A percentile compares a stretch with the other conserved stretches of the same genome.
Evolutionary conservation across 192 early-diverging fungal genomes (phyloP).

Genomic region (Gamsiella multidivaricata): DNA sequence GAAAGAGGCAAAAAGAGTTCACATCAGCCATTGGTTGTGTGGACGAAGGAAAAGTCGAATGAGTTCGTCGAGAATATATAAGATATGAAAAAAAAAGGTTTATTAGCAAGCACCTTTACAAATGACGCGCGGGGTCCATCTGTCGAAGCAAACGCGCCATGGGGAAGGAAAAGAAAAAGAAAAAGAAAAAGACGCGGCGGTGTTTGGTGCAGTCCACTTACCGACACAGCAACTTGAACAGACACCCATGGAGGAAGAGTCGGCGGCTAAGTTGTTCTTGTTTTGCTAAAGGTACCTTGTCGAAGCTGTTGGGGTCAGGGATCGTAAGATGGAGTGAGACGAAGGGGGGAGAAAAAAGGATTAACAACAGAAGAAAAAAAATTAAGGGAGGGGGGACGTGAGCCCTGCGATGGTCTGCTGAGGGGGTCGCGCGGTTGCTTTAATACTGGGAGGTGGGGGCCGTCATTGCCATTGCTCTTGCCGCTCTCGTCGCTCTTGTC

Average conservation of each 20-base stretch:
- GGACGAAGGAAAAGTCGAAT: neutral
- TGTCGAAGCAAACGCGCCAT: neutral
- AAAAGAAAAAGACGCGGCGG: neutral
- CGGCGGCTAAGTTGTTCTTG: neutral
- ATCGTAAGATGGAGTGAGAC: neutral
- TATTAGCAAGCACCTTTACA: constrained; percentile 12
- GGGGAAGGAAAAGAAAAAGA: neutral
- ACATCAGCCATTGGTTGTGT: too few species aligned
- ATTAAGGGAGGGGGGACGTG: too few species aligned
- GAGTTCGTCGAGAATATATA: neutral
- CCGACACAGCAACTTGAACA: constrained; percentile 54
- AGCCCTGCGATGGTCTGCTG: too few species aligned
- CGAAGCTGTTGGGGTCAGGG: constrained; percentile 3
- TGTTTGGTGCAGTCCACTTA: constrained; percentile 2
- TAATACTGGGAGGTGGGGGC: too few species aligned
- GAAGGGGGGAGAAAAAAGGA: neutral
- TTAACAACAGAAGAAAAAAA: neutral
- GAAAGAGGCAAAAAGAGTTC: too few species aligned
- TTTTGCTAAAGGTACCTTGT: constrained; percentile 11
- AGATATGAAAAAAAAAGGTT: constrained; percentile 9
- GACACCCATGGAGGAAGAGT: constrained; percentile 49
- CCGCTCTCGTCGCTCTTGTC: too few species aligned
- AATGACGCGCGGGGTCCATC: neutral
- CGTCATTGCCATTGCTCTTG: too few species aligned
- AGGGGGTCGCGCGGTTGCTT: too few species aligned